Percentiles rank a stretch among this genome's conserved stretches.
These are phyloP conservation scores for Magnaporthiopsis rhizophila DNA, from an alignment of 2,329 filamentous ascomycete genomes.

Conservation along the genomic window DNA sequence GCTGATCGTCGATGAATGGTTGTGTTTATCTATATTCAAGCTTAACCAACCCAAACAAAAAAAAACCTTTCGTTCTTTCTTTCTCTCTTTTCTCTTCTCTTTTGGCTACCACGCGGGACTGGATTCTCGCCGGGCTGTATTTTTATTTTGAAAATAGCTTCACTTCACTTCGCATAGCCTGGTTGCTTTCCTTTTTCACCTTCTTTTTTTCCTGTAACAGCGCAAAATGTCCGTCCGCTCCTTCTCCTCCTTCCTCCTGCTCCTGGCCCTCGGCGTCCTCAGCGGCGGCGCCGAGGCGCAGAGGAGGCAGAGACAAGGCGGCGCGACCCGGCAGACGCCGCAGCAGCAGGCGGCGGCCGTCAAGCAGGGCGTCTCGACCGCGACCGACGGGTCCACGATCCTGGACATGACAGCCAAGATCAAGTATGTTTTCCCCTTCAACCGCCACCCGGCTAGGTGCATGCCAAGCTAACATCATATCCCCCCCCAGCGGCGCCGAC, in stretches of 20 bases:
- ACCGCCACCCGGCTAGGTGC: too few relatives aligned
- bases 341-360: slow-evolving; percentile 22
- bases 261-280: slow-evolving; percentile 12
- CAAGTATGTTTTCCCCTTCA: slow-evolving; percentile 31
- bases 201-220: not conserved
- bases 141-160: not conserved
- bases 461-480: not conserved
- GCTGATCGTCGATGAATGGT: too few relatives aligned
- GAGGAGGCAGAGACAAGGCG: slow-evolving; percentile 2
- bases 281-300: slow-evolving; percentile 9
- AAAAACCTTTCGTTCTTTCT: slow-evolving; percentile 4
- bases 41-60: not conserved
- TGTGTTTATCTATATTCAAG: not conserved
- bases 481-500: slow-evolving; percentile 32
- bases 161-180: slow-evolving; percentile 1
- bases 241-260: slow-evolving; percentile 2
- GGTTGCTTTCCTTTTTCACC: slow-evolving; percentile 6
- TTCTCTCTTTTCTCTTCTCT: slow-evolving; percentile 2
- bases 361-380: slow-evolving; percentile 29
- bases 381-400: slow-evolving; percentile 47
- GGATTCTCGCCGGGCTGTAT: not conserved
- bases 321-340: slow-evolving; percentile 13
- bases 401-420: slow-evolving; percentile 46
- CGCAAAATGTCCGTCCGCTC: slow-evolving; percentile 17
- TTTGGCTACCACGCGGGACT: slow-evolving; percentile 1